Conservation (phyloP, 176 grass and related monocot species). For the Aegilops sharonensis region DNA sequence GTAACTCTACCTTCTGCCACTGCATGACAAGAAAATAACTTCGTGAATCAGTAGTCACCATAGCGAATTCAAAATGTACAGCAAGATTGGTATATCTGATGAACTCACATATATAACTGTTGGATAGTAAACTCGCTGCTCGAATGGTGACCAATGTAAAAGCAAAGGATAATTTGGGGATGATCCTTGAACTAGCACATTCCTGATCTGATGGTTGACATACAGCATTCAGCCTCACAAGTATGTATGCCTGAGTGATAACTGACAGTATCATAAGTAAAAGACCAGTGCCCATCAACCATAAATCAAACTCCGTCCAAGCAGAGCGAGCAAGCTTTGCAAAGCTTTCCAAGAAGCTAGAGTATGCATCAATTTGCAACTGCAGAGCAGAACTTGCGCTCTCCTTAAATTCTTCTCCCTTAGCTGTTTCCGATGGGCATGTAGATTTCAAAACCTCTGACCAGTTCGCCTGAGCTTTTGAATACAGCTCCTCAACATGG, state of each 20-base stretch:
- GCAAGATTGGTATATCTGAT: slow-evolving; percentile 36
- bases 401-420: slow-evolving; percentile 29
- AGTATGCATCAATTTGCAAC: slow-evolving; percentile 72
- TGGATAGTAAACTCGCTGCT: slow-evolving; percentile 91
- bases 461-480: slow-evolving; percentile 64
- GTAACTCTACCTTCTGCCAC: slow-evolving; percentile 94
- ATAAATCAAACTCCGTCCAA: slow-evolving; percentile 95
- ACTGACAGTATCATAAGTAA: slow-evolving; percentile 74
- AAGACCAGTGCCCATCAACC: slow-evolving; percentile 69
- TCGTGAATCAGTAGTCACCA: slow-evolving; percentile 18
- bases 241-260: slow-evolving; percentile 45
- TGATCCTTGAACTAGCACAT: slow-evolving; percentile 18
- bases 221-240: slow-evolving; percentile 39
- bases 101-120: slow-evolving; percentile 97
- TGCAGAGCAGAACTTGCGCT: slow-evolving; percentile 32
- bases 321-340: slow-evolving; percentile 92
- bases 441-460: slow-evolving; percentile 34
- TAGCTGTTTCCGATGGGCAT: slow-evolving; percentile 39
- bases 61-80: not conserved
- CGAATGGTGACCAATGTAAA: slow-evolving; percentile 65
- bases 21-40: slow-evolving; percentile 40
- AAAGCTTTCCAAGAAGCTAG: slow-evolving; percentile 75
- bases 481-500: slow-evolving; percentile 57
- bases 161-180: slow-evolving; percentile 46
- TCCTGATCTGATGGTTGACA: slow-evolving; percentile 33